Evolutionary conservation across 2,329 filamentous ascomycete species (phyloP).

Genomic region (Leptographium wingfieldii): DNA sequence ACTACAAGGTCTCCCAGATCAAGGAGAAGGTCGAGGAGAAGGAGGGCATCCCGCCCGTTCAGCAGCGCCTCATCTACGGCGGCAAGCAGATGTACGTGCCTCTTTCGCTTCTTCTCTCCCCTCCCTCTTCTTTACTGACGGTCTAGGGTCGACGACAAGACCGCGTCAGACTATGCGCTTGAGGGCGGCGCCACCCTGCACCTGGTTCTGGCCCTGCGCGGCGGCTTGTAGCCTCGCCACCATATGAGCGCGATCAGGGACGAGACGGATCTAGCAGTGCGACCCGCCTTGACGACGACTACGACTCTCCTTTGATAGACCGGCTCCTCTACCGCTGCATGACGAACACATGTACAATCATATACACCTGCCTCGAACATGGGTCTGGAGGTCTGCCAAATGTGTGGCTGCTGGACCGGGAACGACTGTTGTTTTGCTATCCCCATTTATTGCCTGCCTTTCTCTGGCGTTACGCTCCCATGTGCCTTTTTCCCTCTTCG

Average conservation of each 20-base stretch:
- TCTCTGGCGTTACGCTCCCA: too few relatives aligned
- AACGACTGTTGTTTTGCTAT: too few relatives aligned
- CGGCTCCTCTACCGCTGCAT: neutral
- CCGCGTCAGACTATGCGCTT: constrained; percentile 77
- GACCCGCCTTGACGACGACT: neutral
- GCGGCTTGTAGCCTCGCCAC: constrained; percentile 29
- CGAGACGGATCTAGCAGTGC: neutral
- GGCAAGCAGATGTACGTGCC: constrained; percentile 85
- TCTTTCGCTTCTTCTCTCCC: neutral
- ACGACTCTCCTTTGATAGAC: neutral
- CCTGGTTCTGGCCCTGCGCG: constrained; percentile 85
- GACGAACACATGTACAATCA: too few relatives aligned
- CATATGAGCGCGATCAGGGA: neutral
- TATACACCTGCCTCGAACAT: too few relatives aligned
- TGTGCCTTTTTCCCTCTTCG: too few relatives aligned
- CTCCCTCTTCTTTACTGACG: neutral
- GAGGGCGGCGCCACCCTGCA: constrained; percentile 89
- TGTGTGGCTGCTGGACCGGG: too few relatives aligned
- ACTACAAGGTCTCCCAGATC: constrained; percentile 91
- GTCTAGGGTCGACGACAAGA: constrained; percentile 87
- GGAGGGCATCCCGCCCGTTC: constrained; percentile 92
- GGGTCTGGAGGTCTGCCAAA: too few relatives aligned
- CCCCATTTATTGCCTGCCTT: too few relatives aligned
- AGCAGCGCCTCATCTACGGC: constrained; percentile 90
- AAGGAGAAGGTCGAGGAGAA: constrained; percentile 99